phyloP scores from a whole-genome alignment of 305 asterid species.

The Solanum aculeatissimum region DNA sequence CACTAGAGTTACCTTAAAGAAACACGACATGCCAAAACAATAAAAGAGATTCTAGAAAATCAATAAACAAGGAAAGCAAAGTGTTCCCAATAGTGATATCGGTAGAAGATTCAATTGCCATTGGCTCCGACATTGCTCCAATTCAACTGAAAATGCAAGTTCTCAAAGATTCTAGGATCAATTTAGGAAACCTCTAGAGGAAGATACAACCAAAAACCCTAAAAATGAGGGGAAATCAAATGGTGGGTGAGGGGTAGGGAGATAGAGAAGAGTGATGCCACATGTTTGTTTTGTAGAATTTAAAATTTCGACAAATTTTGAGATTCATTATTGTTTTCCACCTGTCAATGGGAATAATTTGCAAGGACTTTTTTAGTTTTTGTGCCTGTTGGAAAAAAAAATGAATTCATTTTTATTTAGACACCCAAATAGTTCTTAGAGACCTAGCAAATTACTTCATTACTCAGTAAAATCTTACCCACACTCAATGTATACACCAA shows the following conservation, averaged over 20 bases:
- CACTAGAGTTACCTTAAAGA: not conserved
- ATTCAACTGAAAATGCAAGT: not conserved
- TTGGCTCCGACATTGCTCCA: conserved; percentile 20
- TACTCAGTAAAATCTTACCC: not conserved
- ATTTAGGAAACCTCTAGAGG: not conserved
- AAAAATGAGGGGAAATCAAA: not conserved
- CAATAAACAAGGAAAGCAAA: not conserved
- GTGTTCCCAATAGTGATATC: not conserved
- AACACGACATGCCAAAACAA: not conserved
- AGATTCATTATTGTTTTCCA: not conserved
- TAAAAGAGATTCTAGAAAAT: not conserved
- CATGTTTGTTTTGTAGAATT: not conserved
- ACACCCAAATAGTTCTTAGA: not conserved
- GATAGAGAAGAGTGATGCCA: not conserved
- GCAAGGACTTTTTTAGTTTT: not conserved
- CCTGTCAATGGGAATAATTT: not conserved
- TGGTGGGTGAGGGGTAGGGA: not conserved
- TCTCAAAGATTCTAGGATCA: not conserved
- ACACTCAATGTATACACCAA: too few relatives aligned
- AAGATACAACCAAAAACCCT: not conserved
- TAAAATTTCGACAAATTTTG: not conserved
- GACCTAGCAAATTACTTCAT: not conserved
- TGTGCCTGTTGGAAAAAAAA: not conserved
- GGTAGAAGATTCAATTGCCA: not conserved
- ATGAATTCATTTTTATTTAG: not conserved